These are phyloP conservation scores for baker's yeast (Saccharomyces cerevisiae) DNA, from an alignment of 805 yeast genomes.

Conservation along the genomic window DNA sequence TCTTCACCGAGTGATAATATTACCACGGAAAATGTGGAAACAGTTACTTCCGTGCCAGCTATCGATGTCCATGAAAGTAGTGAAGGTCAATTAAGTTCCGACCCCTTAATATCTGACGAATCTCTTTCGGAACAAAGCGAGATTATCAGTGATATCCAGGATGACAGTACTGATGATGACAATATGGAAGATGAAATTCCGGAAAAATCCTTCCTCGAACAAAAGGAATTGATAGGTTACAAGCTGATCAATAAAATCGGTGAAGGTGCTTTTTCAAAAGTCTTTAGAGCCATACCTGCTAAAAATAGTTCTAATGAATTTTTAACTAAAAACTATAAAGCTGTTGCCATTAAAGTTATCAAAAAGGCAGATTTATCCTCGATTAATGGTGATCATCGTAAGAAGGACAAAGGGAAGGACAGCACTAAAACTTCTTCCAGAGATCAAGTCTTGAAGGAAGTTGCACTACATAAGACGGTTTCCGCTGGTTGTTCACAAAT, in stretches of 20 bases:
- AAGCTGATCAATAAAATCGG: constrained; percentile 48
- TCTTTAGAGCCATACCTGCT: constrained; percentile 47
- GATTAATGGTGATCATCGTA: constrained; percentile 20
- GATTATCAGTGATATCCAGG: not conserved
- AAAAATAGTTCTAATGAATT: constrained; percentile 7
- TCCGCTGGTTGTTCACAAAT: constrained; percentile 45
- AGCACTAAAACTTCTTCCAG: constrained; percentile 21
- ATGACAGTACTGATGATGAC: not conserved
- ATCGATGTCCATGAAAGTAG: constrained; percentile 1
- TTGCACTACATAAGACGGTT: constrained; percentile 57
- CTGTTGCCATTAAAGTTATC: constrained; percentile 50
- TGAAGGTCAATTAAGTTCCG: constrained; percentile 1
- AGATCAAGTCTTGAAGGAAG: constrained; percentile 71
- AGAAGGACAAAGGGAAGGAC: constrained; percentile 8
- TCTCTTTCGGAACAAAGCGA: not conserved
- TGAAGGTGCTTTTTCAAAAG: constrained; percentile 77
- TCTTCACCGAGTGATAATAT: not conserved
- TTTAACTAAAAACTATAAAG: constrained; percentile 11
- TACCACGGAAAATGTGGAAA: not conserved
- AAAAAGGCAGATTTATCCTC: constrained; percentile 62
- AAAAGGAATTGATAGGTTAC: constrained; percentile 32
- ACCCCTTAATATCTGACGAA: not conserved
- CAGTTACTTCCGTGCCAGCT: constrained; percentile 1
- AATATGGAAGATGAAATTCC: constrained; percentile 13
- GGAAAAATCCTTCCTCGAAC: constrained; percentile 28